A percentile compares a stretch with the other conserved stretches of the same genome.
These are phyloP conservation scores for Arabidopsis lyrata DNA, from an alignment of 441 rosid species.

Conservation along the genomic window DNA sequence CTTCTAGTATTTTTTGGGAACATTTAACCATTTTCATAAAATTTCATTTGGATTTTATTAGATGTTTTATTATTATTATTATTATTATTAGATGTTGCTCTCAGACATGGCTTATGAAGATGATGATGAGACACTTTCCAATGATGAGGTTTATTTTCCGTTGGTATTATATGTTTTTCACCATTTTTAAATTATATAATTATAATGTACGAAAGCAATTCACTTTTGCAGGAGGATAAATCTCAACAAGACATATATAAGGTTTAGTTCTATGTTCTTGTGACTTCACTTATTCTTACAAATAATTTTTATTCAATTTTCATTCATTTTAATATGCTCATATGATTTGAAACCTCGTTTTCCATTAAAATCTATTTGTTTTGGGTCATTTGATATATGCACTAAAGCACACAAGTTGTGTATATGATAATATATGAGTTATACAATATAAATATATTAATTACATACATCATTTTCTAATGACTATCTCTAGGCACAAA, in stretches of 20 bases:
- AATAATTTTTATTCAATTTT: no score
- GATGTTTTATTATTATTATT: no score
- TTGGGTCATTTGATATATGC: background rate
- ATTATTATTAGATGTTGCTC: slow-evolving; percentile 65
- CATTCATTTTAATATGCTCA: no score
- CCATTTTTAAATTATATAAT: slow-evolving; percentile 9
- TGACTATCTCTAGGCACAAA: slow-evolving; percentile 54
- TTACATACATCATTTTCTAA: slow-evolving; percentile 9
- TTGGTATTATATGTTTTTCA: background rate
- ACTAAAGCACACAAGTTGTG: no score
- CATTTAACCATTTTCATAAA: background rate
- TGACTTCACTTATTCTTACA: background rate
- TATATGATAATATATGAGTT: background rate
- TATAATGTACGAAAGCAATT: background rate
- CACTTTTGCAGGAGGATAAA: no score
- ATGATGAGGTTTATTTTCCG: slow-evolving; percentile 72
- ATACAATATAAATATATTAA: slow-evolving; percentile 16
- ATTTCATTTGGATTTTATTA: slow-evolving; percentile 4
- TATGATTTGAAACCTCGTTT: no score
- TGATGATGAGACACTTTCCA: slow-evolving; percentile 87
- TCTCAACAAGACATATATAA: no score
- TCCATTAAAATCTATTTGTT: no score
- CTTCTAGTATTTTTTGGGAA: slow-evolving; percentile 17
- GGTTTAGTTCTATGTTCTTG: background rate
- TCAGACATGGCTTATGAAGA: slow-evolving; percentile 95